Percentiles rank a stretch among this genome's conserved stretches.
Evolutionary conservation across 2,329 filamentous ascomycete genomes (phyloP).

Genomic region (Volutella citrinella): DNA sequence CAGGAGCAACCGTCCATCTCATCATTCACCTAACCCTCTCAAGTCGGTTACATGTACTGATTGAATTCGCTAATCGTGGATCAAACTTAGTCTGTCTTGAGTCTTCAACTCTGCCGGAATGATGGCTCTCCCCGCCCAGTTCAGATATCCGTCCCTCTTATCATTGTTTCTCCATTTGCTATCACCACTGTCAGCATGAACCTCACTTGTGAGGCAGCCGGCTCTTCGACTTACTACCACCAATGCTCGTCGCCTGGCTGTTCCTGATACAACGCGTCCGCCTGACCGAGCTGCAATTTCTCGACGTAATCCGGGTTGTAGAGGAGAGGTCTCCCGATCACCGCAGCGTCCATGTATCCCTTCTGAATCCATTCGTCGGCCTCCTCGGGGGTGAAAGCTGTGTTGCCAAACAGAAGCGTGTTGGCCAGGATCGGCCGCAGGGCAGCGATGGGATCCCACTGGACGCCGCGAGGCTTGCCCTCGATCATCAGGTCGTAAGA

Average conservation of each 20-base stretch:
- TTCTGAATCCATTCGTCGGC: constrained; percentile 2
- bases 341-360: constrained; percentile 2
- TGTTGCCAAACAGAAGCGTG: constrained; percentile 5
- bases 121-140: constrained; percentile 1
- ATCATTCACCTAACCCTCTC: too few species aligned
- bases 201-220: neutral
- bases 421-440: constrained; percentile 3
- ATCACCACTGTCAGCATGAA: too few species aligned
- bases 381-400: constrained; percentile 1
- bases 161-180: constrained; percentile 5
- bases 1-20: too few species aligned
- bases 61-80: constrained; percentile 3
- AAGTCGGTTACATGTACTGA: too few species aligned
- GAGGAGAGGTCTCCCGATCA: constrained; percentile 2
- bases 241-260: constrained; percentile 4
- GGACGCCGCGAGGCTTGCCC: constrained; percentile 5
- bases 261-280: neutral
- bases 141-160: constrained; percentile 3
- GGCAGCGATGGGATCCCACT: constrained; percentile 9
- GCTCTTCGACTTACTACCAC: constrained; percentile 4
- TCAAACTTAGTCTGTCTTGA: constrained; percentile 1
- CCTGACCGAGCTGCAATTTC: constrained; percentile 1
- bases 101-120: neutral
- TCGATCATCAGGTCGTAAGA: constrained; percentile 9
- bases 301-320: constrained; percentile 4